phyloP scores from a whole-genome alignment of 2,329 filamentous ascomycete genomes.

The Pleochaeta shiraiana region DNA sequence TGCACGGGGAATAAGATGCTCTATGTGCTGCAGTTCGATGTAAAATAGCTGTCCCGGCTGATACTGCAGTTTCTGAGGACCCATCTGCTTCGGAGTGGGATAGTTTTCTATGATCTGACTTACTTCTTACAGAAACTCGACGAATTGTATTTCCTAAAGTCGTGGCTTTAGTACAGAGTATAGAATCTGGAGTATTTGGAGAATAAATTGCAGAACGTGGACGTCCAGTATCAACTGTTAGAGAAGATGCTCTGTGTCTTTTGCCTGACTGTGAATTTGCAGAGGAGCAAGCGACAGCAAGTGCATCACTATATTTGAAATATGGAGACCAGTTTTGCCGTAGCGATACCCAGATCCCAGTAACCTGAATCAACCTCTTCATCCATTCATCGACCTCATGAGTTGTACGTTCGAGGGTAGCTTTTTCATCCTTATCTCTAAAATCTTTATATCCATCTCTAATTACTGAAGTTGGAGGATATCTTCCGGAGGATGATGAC shows the following conservation, averaged over 20 bases:
- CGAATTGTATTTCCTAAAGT: conserved; percentile 11
- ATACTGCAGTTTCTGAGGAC: conserved; percentile 23
- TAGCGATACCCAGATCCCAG: conserved; percentile 29
- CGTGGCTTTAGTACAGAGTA: conserved; percentile 6
- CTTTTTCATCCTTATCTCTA: conserved; percentile 8
- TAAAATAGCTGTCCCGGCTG: conserved; percentile 26
- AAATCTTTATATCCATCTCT: conserved; percentile 6
- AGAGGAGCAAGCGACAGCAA: conserved; percentile 8
- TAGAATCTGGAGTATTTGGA: conserved; percentile 13
- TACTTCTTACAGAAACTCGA: conserved; percentile 8
- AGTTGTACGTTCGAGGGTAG: conserved; percentile 17
- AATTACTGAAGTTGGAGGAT: conserved; percentile 18
- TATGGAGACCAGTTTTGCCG: conserved; percentile 24
- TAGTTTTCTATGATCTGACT: conserved; percentile 7
- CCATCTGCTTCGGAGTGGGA: conserved; percentile 8
- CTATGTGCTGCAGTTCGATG: conserved; percentile 17
- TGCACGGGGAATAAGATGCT: conserved; percentile 9
- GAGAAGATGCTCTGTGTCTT: conserved; percentile 12
- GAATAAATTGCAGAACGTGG: conserved; percentile 7
- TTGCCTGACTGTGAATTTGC: conserved; percentile 1
- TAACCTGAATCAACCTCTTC: conserved; percentile 28
- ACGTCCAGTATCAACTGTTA: conserved; percentile 12
- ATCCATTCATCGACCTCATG: conserved; percentile 23
- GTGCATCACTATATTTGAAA: conserved; percentile 18
- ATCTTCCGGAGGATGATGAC: conserved; percentile 26